Evolutionary conservation across 768 basidiomycete species (phyloP).

Genomic region (Agrocybe chaxingu): DNA sequence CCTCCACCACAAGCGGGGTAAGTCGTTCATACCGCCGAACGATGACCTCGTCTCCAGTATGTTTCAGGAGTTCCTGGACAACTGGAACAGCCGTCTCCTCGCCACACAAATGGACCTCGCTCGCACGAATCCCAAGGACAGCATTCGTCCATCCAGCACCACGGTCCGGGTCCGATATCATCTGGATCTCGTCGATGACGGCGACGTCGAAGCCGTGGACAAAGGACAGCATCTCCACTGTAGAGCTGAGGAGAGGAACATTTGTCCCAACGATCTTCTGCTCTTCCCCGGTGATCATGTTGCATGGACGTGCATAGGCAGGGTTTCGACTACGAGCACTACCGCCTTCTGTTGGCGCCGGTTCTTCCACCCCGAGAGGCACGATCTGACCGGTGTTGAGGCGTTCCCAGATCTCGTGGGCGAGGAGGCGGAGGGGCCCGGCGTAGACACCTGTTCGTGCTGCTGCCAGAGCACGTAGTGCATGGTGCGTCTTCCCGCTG

Average conservation of each 20-base stretch:
- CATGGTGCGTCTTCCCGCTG: constrained; percentile 94
- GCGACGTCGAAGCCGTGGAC: constrained; percentile 61
- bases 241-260: constrained; percentile 70
- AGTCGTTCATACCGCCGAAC: constrained; percentile 86
- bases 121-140: constrained; percentile 69
- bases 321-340: constrained; percentile 36
- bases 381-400: constrained; percentile 88
- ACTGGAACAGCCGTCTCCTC: constrained; percentile 89
- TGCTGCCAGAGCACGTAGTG: constrained; percentile 81
- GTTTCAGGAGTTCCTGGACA: constrained; percentile 61
- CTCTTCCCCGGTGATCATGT: constrained; percentile 92
- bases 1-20: constrained; percentile 74
- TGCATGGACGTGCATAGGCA: constrained; percentile 63
- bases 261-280: constrained; percentile 59
- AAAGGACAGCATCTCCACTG: constrained; percentile 85
- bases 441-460: constrained; percentile 78
- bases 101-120: constrained; percentile 91
- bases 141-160: constrained; percentile 84
- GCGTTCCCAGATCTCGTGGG: constrained; percentile 91
- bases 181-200: constrained; percentile 96
- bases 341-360: constrained; percentile 9
- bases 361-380: constrained; percentile 53
- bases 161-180: constrained; percentile 78
- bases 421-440: constrained; percentile 88
- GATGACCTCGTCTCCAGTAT: constrained; percentile 79